Percentiles rank a stretch among this genome's conserved stretches.
Conservation (phyloP, 2,329 filamentous ascomycete genomes). For the Rutstroemia sp. region DNA sequence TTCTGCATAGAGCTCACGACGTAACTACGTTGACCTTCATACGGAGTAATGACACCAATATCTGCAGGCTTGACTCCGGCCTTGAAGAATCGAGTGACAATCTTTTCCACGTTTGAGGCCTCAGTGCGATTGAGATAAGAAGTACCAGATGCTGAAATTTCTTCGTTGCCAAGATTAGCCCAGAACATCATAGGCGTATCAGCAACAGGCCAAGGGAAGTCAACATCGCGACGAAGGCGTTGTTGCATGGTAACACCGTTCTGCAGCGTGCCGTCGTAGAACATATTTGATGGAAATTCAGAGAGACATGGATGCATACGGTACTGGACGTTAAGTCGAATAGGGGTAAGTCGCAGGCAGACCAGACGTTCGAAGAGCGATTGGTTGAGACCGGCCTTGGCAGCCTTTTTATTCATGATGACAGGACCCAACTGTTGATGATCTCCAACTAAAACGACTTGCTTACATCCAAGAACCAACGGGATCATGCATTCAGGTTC, state of each 20-base stretch:
- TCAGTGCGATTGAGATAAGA: conserved; percentile 98
- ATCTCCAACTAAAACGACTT: conserved; percentile 96
- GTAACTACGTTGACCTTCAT: conserved; percentile 96
- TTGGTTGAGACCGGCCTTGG: conserved; percentile 94
- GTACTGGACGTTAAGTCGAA: conserved; percentile 93
- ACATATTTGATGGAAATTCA: conserved; percentile 98
- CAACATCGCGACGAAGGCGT: conserved; percentile 83
- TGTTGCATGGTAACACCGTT: conserved; percentile 91
- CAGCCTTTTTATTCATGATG: conserved; percentile 99
- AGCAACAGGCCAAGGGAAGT: conserved; percentile 93
- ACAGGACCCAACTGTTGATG: conserved; percentile 97
- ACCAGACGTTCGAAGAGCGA: conserved; percentile 97
- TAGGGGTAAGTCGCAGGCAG: conserved; percentile 81
- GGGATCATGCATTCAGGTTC: conserved; percentile 99
- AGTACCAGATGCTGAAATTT: conserved; percentile 95
- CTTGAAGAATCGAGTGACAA: conserved; percentile 97
- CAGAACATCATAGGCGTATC: conserved; percentile 99
- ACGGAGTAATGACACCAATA: conserved; percentile 97
- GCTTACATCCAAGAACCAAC: conserved; percentile 92
- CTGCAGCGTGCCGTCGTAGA: conserved; percentile 94
- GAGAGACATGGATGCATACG: conserved; percentile 98
- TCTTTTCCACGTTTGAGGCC: conserved; percentile 95
- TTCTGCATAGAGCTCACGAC: conserved; percentile 99
- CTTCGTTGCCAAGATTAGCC: conserved; percentile 95
- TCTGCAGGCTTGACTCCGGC: conserved; percentile 89